Base-by-base conservation (phyloP, 345 rosid genomes). In the Brassica rapa region DNA sequence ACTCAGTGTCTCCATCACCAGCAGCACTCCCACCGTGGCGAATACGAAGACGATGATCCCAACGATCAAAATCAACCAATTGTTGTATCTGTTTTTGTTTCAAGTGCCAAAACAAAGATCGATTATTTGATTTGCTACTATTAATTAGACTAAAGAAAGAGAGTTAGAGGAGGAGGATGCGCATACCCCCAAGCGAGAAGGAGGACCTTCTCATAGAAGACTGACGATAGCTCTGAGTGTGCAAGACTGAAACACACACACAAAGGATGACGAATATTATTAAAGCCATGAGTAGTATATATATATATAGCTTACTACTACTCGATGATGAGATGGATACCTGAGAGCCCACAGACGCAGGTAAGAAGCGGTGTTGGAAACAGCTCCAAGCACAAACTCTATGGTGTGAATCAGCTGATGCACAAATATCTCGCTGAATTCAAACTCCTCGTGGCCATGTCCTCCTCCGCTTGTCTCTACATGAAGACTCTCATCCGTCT, bases 1-100 rank as follows among this genome's bases (percentile, higher is more conserved):
- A 37, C 98, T 91, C n/a, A 96, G 92, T 41, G 99, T 96, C 84
- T 96, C 98, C 98, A 96, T 96, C 73, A 96, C 93, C 24, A 96
- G 91, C 85, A 93, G 72, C 53, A 96, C 98, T 37, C 97, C 97
- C 14, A 93, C 91, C 0, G 99, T 96, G 35, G 97, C 97, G n/a
- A 85, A 91, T 25, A 91, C 30, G 46, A 93, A 96, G 78, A 96
- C 76, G 15, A 90, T 53, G 84, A 85, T 51, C 56, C 98, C 99
- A 49, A 93, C 80, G 1, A 87, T 41, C 33, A 89, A 85, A 77
- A 93, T 88, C n/a, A 93, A 61, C 59, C 87, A 62, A 77, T 91
- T 96, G 92, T 91, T 91, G 87, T 68, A 91, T 79, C 98, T 95
- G 89, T 53, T 64, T 30, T 53, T 5, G 2, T 53, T 53, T 46